Base-by-base conservation (phyloP, 2,329 filamentous ascomycete species). In the Balansia obtecta region DNA sequence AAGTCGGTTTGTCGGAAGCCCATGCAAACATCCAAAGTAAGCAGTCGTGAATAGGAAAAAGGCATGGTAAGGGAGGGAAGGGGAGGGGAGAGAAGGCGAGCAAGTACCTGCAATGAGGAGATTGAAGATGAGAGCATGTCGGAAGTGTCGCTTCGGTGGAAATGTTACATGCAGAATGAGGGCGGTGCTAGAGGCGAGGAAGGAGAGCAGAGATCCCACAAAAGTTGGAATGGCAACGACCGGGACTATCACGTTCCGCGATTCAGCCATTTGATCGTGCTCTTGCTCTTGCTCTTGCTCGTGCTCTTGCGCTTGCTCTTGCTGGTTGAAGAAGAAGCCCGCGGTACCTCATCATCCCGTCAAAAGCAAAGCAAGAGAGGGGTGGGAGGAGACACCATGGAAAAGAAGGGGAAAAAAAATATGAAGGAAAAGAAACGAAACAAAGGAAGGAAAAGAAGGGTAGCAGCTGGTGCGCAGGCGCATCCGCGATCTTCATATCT, bases 81-180 rank as follows among this genome's bases (percentile, higher is more conserved):
- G n/a, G n/a, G 7, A 27, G 27, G 27, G 27, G 27, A 8, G 4
- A 32, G 20, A 6, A 30, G 18, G 20, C 42, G 20, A 30, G 42
- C 8, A 44, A 12, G 16, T 22, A 55, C 54, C 54, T 41, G 54
- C 49, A n/a, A 52, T 38, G 7, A 56, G 49, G 2, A 56, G 49
- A 30, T 56, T 56, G 16, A 56, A 33, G 39, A 56, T 52, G 22
- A 56, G 49, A 10, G 53, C 50, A 18, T 56, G 53, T 8, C 54
- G 53, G 37, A 54, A 56, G 22, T 56, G 54, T 0, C 49, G 49
- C 40, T 50, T 48, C 1, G 54, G 54, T 5, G 54, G 54, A 18
- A 37, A 46, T 4, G 38, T 30, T 3, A 52, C 13, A 16, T 54
- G 54, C 38, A 54, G 34, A 1, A 45, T 5, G 33, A 54, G 42